Evolutionary conservation across 106 monocot species (phyloP), one percentile per base, ranked within the genome.

Genomic region (Allium cepa): DNA sequence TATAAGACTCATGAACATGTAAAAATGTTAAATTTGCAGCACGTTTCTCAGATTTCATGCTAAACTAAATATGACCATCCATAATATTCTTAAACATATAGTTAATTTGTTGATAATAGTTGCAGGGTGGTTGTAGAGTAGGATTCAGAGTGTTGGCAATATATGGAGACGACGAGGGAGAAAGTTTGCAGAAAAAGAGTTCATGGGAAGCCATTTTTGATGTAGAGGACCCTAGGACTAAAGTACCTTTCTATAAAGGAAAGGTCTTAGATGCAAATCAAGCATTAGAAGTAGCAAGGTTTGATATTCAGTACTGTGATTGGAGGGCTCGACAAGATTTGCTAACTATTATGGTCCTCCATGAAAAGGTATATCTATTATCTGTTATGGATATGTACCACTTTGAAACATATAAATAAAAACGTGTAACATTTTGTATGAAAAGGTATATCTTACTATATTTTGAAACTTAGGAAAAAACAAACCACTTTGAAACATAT

Each of bases 251-350:
- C 7, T 80, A 63, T 22, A 83, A 87, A 7, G 92, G 92, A 16
- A 85, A 85, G 69, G 69, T 83, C 66, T 10, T 93, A 15, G 87
- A 99, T 78, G 97, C 71, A 4, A 71, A 99, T 61, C 87, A 93
- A 72, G 97, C 97, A 47, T 52, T 92, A 47, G 97, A 99, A 74
- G 87, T 99, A 60, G 92, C 79, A n/a, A 84, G 90, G 72, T 82
- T 87, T 49, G 97, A 99, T 64, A 92, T 99, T 8, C 92, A 99
- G 64, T 99, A 99, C 12, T 83, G 84, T 18, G 97, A 93, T 71
- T 99, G 97, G 97, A 84, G 92, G 50, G 97, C 97, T 59, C 86
- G 97, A 8, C 89, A 99, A 9, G 97, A 99, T 68, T 71, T 99
- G 73, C 78, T 92, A 11, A 77, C 71, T 5, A 93, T 99, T 61